Conservation (phyloP, 768 basidiomycete species). For the Russula olivacea region DNA sequence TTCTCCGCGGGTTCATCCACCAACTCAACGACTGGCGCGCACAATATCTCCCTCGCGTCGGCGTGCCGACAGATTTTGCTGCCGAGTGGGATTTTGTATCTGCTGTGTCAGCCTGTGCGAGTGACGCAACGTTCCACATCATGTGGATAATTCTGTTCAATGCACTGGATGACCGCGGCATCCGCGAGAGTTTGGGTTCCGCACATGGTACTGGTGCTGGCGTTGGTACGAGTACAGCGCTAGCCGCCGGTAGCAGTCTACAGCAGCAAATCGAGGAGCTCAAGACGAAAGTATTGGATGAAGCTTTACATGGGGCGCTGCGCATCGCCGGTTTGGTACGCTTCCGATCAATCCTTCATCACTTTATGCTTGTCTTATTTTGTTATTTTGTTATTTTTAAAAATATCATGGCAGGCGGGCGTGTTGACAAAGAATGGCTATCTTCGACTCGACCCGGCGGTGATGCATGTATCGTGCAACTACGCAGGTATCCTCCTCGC, state of each 20-base stretch:
- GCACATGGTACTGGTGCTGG: constrained; percentile 34
- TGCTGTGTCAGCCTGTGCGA: constrained; percentile 68
- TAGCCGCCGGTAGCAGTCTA: constrained; percentile 35
- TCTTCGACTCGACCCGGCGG: constrained; percentile 80
- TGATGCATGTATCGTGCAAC: constrained; percentile 83
- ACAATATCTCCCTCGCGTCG: constrained; percentile 67
- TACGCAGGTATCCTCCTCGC: constrained; percentile 81
- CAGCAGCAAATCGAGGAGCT: constrained; percentile 49
- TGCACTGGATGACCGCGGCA: constrained; percentile 79
- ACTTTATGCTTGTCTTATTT: background rate
- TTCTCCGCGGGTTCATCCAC: constrained; percentile 50
- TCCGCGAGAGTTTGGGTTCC: constrained; percentile 61
- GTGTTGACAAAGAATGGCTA: constrained; percentile 87
- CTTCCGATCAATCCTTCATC: constrained; percentile 6
- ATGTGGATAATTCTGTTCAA: constrained; percentile 85
- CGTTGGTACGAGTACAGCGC: constrained; percentile 22
- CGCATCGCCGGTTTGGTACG: constrained; percentile 84
- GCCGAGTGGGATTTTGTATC: constrained; percentile 87
- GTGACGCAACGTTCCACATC: constrained; percentile 85
- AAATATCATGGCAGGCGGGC: constrained; percentile 45
- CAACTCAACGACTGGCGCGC: constrained; percentile 69
- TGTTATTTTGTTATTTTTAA: background rate
- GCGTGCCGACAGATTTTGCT: constrained; percentile 80
- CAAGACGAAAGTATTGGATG: constrained; percentile 68
- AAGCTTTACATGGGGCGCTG: constrained; percentile 78